Evolutionary conservation across 306 rosid genomes (phyloP).

Genomic region (Glycine soja): DNA sequence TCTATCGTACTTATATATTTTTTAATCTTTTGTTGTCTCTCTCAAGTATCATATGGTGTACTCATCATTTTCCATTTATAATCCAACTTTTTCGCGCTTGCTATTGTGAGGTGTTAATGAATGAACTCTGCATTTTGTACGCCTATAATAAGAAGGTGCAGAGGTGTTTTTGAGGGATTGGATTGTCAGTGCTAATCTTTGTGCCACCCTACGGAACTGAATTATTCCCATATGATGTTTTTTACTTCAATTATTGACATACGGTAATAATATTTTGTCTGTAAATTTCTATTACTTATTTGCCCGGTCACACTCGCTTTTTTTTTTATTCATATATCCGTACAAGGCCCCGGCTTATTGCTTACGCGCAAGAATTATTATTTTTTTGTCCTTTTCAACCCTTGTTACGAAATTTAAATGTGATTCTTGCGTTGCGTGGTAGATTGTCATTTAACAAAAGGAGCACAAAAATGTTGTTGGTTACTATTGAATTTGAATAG

Average conservation of each 20-base stretch:
- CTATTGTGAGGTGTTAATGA: too few relatives aligned
- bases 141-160: not conserved
- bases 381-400: not conserved
- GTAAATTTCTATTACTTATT: not conserved
- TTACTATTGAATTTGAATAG: not conserved
- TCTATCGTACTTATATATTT: too few relatives aligned
- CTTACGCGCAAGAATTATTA: not conserved
- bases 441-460: constrained; percentile 27
- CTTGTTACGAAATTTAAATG: not conserved
- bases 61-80: too few relatives aligned
- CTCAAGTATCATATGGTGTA: too few relatives aligned
- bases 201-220: constrained; percentile 3
- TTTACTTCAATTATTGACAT: not conserved
- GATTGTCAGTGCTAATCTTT: not conserved
- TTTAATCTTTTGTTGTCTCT: too few relatives aligned
- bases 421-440: not conserved
- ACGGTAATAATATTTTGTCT: not conserved
- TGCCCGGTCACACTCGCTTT: not conserved
- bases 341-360: not conserved
- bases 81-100: too few relatives aligned
- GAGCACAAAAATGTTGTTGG: not conserved
- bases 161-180: not conserved
- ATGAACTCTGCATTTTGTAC: too few relatives aligned
- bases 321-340: not conserved
- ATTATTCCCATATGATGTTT: not conserved